A percentile compares a stretch with the other conserved stretches of the same genome.
These are phyloP conservation scores for Amanita muscaria DNA, from an alignment of 768 basidiomycete genomes.

Conservation along the genomic window DNA sequence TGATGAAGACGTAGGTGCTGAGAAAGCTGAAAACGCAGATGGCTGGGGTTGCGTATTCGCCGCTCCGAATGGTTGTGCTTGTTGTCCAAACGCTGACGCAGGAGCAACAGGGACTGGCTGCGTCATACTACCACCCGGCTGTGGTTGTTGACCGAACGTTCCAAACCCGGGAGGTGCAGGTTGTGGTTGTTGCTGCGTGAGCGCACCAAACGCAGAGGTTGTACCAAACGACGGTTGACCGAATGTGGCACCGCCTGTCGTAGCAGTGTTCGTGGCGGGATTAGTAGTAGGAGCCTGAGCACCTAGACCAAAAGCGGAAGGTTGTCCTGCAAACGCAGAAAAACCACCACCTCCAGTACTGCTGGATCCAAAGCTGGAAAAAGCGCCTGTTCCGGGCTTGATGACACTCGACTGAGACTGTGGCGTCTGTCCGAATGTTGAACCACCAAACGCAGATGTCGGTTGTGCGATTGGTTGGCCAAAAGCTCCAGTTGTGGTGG, in stretches of 20 bases:
- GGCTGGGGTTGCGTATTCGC: constrained; percentile 8
- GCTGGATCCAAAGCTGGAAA: constrained; percentile 29
- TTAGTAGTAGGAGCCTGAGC: constrained; percentile 19
- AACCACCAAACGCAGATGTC: constrained; percentile 22
- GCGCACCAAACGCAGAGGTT: constrained; percentile 6
- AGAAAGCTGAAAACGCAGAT: constrained; percentile 14
- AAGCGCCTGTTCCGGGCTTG: constrained; percentile 44
- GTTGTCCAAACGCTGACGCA: constrained; percentile 9
- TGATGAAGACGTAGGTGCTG: constrained; percentile 14
- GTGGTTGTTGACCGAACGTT: constrained; percentile 5
- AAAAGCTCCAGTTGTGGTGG: constrained; percentile 23
- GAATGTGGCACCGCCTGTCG: constrained; percentile 20
- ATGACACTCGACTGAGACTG: constrained; percentile 28
- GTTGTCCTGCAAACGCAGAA: constrained; percentile 42
- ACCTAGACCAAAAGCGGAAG: constrained; percentile 32
- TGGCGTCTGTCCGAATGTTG: constrained; percentile 24
- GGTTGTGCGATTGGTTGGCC: constrained; percentile 25
- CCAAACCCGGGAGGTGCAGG: constrained; percentile 18
- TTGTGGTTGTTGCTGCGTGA: constrained; percentile 3
- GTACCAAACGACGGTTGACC: constrained; percentile 12
- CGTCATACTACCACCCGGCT: neutral
- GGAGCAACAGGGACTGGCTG: constrained; percentile 10
- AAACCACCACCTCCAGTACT: constrained; percentile 32
- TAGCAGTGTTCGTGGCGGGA: too few species aligned
- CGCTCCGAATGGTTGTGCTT: constrained; percentile 18